phyloP scores from a whole-genome alignment of 768 basidiomycete species.

The Sporobolomyces phaffii region DNA sequence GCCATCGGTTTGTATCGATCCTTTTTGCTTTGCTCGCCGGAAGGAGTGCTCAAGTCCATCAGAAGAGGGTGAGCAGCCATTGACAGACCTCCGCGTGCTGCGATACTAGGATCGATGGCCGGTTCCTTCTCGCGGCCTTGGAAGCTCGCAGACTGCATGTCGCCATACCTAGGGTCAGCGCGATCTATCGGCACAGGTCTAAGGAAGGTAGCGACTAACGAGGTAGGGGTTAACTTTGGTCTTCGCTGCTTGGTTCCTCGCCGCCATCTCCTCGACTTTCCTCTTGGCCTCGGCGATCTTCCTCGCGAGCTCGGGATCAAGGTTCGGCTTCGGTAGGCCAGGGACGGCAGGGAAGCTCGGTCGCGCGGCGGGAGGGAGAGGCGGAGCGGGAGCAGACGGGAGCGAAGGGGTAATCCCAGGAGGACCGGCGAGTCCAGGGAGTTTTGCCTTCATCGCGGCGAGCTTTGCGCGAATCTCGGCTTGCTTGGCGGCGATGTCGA shows the following conservation, averaged over 20 bases:
- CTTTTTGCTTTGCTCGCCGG: conserved; percentile 63
- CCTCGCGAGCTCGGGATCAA: conserved; percentile 61
- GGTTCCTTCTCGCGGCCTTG: conserved; percentile 28
- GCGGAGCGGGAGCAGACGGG: conserved; percentile 43
- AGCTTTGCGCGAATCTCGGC: conserved; percentile 52
- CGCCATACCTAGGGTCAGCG: too few relatives aligned
- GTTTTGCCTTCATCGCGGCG: conserved; percentile 28
- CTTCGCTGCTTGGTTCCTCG: conserved; percentile 53
- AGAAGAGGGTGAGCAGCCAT: conserved; percentile 86
- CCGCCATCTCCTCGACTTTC: conserved; percentile 74
- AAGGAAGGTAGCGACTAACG: conserved; percentile 54
- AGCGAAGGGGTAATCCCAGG: conserved; percentile 44
- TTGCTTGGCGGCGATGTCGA: conserved; percentile 77
- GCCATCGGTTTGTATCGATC: conserved; percentile 97
- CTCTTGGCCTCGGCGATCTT: conserved; percentile 78
- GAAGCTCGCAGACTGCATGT: conserved; percentile 37
- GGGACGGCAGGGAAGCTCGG: conserved; percentile 45
- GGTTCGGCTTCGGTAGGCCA: conserved; percentile 32
- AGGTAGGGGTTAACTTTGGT: conserved; percentile 82
- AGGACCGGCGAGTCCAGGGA: conserved; percentile 41
- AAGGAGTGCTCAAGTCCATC: conserved; percentile 58
- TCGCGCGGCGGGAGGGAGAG: conserved; percentile 45
- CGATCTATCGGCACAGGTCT: too few relatives aligned
- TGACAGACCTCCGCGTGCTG: conserved; percentile 74
- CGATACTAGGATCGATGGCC: conserved; percentile 56